Evolutionary conservation across 2,329 filamentous ascomycete genomes (phyloP).

Genomic region (Chrysoporthe cubensis): DNA sequence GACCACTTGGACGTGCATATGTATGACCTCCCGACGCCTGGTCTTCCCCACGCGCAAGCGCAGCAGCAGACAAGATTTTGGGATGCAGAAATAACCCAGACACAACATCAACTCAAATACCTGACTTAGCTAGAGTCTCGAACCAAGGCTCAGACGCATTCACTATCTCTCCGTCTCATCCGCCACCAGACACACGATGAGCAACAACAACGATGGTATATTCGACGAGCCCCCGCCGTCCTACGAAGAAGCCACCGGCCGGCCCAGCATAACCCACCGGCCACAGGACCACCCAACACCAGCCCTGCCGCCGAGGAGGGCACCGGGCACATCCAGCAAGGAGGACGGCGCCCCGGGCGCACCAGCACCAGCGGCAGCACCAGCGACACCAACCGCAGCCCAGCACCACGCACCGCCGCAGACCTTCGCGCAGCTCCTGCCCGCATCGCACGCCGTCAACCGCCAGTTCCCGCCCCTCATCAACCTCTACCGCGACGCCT

Average conservation of each 20-base stretch:
- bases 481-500: slow-evolving; percentile 37
- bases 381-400: background rate
- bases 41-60: too few species aligned
- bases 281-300: slow-evolving; percentile 9
- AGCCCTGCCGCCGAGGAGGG: slow-evolving; percentile 10
- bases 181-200: slow-evolving; percentile 10
- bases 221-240: slow-evolving; percentile 23
- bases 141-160: too few species aligned
- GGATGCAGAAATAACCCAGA: too few species aligned
- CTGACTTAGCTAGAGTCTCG: too few species aligned
- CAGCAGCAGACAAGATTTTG: too few species aligned
- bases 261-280: slow-evolving; percentile 10
- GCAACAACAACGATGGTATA: slow-evolving; percentile 8
- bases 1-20: background rate
- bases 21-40: too few species aligned
- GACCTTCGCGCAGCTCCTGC: slow-evolving; percentile 23
- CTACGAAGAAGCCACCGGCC: slow-evolving; percentile 23
- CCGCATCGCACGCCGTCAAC: slow-evolving; percentile 12
- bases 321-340: background rate
- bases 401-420: slow-evolving; percentile 12
- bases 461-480: slow-evolving; percentile 40
- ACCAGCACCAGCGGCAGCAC: slow-evolving; percentile 1
- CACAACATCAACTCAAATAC: too few species aligned
- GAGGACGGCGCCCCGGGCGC: background rate
- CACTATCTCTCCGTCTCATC: background rate